These are phyloP conservation scores for Begonia masoniana DNA, from an alignment of 306 rosid genomes.

Conservation along the genomic window DNA sequence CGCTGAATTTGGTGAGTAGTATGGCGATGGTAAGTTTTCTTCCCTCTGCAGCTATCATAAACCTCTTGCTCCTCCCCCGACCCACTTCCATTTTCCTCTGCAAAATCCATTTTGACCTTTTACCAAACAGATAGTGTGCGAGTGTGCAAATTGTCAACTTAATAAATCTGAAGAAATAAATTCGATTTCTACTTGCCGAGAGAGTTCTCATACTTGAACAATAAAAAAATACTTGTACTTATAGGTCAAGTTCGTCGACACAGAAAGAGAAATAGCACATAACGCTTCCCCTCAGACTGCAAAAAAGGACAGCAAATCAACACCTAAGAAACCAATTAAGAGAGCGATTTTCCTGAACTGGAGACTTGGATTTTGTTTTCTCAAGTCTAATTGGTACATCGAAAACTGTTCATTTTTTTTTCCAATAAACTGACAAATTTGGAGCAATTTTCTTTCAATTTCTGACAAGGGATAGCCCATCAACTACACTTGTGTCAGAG, in stretches of 20 bases:
- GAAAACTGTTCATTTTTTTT: slow-evolving; percentile 1
- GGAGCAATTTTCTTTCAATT: slow-evolving; percentile 2
- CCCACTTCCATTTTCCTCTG: slow-evolving; percentile 12
- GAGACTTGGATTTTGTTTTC: slow-evolving; percentile 4
- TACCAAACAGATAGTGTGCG: neutral
- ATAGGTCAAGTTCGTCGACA: slow-evolving; percentile 1
- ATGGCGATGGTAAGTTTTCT: slow-evolving; percentile 34
- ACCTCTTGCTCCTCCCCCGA: slow-evolving; percentile 28
- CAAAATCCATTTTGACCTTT: slow-evolving; percentile 18
- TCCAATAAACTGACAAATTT: neutral
- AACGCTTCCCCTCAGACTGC: slow-evolving; percentile 1
- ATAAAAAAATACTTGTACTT: neutral
- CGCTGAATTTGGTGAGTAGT: slow-evolving; percentile 20
- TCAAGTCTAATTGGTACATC: slow-evolving; percentile 2
- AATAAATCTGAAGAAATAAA: neutral
- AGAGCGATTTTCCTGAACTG: slow-evolving; percentile 10
- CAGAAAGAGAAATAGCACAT: slow-evolving; percentile 8
- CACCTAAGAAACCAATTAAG: slow-evolving; percentile 11
- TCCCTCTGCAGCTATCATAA: slow-evolving; percentile 13
- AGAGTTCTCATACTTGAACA: neutral
- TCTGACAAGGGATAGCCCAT: slow-evolving; percentile 2
- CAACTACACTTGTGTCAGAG: neutral
- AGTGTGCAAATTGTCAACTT: neutral
- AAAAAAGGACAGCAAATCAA: slow-evolving; percentile 11
- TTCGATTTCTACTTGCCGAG: neutral